Conservation (phyloP, 2,329 filamentous ascomycete genomes). For the Cadophora luteo-olivacea region DNA sequence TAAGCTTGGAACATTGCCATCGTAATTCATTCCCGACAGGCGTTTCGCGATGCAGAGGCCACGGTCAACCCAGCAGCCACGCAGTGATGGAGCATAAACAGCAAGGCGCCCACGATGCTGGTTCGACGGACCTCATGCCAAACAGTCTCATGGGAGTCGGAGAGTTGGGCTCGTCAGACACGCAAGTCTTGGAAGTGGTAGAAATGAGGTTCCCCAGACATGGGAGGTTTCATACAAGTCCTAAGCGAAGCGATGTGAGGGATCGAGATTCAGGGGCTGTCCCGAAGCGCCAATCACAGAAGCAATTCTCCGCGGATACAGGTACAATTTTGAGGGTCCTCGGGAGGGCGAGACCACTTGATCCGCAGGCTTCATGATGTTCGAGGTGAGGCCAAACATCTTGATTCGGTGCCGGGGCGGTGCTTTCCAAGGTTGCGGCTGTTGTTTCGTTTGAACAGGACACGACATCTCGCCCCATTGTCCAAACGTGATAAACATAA, state of each 20-base stretch:
- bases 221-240: slow-evolving; percentile 33
- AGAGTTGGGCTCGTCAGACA: slow-evolving; percentile 35
- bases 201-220: slow-evolving; percentile 29
- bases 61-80: slow-evolving; percentile 8
- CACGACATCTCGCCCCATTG: slow-evolving; percentile 13
- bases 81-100: slow-evolving; percentile 22
- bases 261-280: slow-evolving; percentile 17
- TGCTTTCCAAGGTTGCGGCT: slow-evolving; percentile 3
- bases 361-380: slow-evolving; percentile 17
- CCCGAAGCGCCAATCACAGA: slow-evolving; percentile 18
- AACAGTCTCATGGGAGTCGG: slow-evolving; percentile 41
- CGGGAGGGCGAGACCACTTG: slow-evolving; percentile 2
- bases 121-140: slow-evolving; percentile 28
- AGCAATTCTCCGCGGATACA: not conserved
- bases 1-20: slow-evolving; percentile 23
- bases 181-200: slow-evolving; percentile 23
- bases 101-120: slow-evolving; percentile 19
- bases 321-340: slow-evolving; percentile 9
- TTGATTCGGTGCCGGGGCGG: slow-evolving; percentile 13
- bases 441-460: slow-evolving; percentile 25
- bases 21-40: slow-evolving; percentile 21
- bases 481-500: slow-evolving; percentile 16
- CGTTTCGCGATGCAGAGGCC: slow-evolving; percentile 34
- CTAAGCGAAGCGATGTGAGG: slow-evolving; percentile 29
- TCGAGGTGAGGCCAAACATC: slow-evolving; percentile 27